These are phyloP conservation scores for Phytophthora pini DNA, from an alignment of 352 stramenopile genomes.

Conservation along the genomic window DNA sequence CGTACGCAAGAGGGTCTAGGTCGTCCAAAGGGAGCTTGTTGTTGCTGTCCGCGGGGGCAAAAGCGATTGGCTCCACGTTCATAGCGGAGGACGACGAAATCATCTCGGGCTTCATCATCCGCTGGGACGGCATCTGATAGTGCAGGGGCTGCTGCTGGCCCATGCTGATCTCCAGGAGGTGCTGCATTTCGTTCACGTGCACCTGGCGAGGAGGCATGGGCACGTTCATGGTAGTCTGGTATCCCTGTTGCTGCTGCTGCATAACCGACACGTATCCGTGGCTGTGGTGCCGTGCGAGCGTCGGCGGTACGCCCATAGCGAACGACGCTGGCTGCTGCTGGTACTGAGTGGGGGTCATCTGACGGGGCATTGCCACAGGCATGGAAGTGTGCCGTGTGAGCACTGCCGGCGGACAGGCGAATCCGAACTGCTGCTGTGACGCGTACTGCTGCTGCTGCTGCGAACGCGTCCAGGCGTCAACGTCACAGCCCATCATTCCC, in stretches of 20 bases:
- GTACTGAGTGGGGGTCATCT: constrained; percentile 29
- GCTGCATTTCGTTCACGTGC: constrained; percentile 60
- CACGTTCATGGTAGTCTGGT: constrained; percentile 43
- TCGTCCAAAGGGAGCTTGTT: constrained; percentile 57
- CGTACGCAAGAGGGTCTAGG: constrained; percentile 71
- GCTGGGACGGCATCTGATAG: constrained; percentile 25
- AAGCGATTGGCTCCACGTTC: constrained; percentile 76
- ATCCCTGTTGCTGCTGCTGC: constrained; percentile 45
- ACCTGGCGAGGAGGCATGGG: constrained; percentile 45
- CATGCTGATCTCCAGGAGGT: constrained; percentile 67
- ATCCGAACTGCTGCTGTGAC: constrained; percentile 38
- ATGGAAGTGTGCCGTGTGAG: constrained; percentile 79
- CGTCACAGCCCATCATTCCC: constrained; percentile 71
- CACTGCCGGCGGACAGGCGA: constrained; percentile 53
- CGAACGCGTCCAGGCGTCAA: constrained; percentile 58
- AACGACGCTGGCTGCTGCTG: constrained; percentile 35
- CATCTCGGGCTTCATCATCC: constrained; percentile 38
- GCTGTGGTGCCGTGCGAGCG: constrained; percentile 73
- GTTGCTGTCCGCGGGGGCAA: constrained; percentile 37
- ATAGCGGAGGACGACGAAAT: constrained; percentile 35
- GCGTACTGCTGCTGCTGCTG: constrained; percentile 45
- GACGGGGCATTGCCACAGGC: constrained; percentile 58
- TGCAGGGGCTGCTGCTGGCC: constrained; percentile 59
- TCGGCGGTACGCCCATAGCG: constrained; percentile 41
- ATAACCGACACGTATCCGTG: constrained; percentile 65